Evolutionary conservation across 2,329 filamentous ascomycete genomes (phyloP).

Genomic region (Knufia petricola): DNA sequence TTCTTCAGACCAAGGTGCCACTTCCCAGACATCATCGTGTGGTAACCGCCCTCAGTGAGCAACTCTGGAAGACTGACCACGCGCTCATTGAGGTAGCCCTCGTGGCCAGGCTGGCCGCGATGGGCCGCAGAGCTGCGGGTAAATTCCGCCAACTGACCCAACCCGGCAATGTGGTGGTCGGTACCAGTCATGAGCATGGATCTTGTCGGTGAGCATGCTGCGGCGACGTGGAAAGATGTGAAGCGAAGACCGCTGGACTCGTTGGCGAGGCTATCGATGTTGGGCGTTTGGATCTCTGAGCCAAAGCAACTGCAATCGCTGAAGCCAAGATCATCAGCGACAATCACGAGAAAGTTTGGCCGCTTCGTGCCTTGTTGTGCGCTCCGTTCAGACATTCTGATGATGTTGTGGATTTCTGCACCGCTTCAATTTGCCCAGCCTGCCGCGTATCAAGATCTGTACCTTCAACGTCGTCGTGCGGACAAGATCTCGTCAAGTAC

Average conservation of each 20-base stretch:
- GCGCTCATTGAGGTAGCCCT: constrained; percentile 53
- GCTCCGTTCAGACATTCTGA: no score
- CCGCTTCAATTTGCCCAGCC: no score
- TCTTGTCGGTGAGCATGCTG: constrained; percentile 55
- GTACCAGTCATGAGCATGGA: constrained; percentile 56
- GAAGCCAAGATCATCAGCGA: constrained; percentile 54
- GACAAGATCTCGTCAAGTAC: no score
- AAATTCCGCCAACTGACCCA: constrained; percentile 49
- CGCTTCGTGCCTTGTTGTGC: no score
- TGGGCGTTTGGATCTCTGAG: constrained; percentile 51
- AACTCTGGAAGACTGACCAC: constrained; percentile 52
- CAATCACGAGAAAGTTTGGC: constrained; percentile 52
- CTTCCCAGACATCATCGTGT: constrained; percentile 53
- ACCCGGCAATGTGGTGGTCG: constrained; percentile 33
- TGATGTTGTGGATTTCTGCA: no score
- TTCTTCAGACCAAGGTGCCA: constrained; percentile 54
- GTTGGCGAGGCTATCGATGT: constrained; percentile 46
- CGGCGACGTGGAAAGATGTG: constrained; percentile 56
- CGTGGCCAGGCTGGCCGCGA: constrained; percentile 51
- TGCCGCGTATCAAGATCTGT: no score
- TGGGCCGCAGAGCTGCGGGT: constrained; percentile 46
- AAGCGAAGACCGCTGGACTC: constrained; percentile 49
- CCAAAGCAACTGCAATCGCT: constrained; percentile 51
- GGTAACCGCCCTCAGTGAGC: constrained; percentile 49
- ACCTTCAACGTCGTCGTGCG: no score